Percentiles rank a stretch among this genome's conserved stretches.
phyloP scores from a whole-genome alignment of 2,329 filamentous ascomycete genomes.

The Monosporascus sp. region DNA sequence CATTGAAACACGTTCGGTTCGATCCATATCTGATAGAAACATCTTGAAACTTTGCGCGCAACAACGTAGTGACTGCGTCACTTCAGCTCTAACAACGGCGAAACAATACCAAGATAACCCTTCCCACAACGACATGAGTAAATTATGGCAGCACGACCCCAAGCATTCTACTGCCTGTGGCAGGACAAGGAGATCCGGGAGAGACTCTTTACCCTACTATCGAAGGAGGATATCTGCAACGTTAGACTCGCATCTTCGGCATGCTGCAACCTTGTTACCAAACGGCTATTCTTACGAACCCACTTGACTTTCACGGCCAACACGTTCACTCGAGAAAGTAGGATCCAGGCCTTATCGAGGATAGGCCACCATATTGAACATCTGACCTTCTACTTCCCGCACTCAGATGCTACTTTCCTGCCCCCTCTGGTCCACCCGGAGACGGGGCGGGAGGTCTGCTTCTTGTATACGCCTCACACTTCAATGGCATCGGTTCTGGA shows the following conservation, averaged over 20 bases:
- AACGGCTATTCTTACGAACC: slow-evolving; percentile 63
- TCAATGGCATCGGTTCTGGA: slow-evolving; percentile 57
- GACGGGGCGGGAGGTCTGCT: slow-evolving; percentile 72
- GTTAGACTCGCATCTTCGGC: slow-evolving; percentile 65
- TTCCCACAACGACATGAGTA: slow-evolving; percentile 40
- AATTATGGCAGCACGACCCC: slow-evolving; percentile 47
- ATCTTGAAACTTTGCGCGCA: background rate
- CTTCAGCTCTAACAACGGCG: slow-evolving; percentile 5
- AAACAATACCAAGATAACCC: slow-evolving; percentile 10
- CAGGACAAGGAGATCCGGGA: slow-evolving; percentile 47
- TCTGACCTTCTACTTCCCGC: slow-evolving; percentile 72
- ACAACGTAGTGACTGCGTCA: slow-evolving; percentile 9
- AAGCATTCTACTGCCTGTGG: slow-evolving; percentile 52
- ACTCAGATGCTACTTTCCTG: slow-evolving; percentile 73
- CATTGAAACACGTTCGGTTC: background rate
- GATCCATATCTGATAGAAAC: background rate
- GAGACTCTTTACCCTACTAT: slow-evolving; percentile 44
- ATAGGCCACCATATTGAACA: slow-evolving; percentile 77
- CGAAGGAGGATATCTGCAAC: slow-evolving; percentile 49
- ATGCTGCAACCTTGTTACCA: slow-evolving; percentile 65
- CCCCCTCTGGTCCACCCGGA: slow-evolving; percentile 77
- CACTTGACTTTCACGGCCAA: slow-evolving; percentile 67
- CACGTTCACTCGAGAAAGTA: slow-evolving; percentile 69
- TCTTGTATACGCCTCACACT: slow-evolving; percentile 75
- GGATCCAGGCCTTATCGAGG: slow-evolving; percentile 68